Evolutionary conservation across 306 rosid genomes (phyloP).

Genomic region (Quercus suber): DNA sequence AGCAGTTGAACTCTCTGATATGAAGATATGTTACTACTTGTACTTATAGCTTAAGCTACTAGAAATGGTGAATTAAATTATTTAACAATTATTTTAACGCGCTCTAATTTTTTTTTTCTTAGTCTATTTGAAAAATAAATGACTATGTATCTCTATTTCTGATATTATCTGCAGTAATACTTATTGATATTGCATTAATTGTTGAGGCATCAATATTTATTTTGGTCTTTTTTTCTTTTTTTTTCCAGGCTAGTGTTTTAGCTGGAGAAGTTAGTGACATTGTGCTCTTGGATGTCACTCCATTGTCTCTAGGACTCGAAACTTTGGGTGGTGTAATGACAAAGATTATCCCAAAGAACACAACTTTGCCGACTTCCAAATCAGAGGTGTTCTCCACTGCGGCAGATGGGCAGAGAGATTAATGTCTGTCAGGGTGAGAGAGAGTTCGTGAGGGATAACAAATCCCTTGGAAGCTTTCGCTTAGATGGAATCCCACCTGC

Average conservation of each 20-base stretch:
- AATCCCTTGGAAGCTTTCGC: slow-evolving; percentile 95
- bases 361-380: slow-evolving; percentile 94
- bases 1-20: too few species aligned
- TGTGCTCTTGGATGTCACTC: slow-evolving; percentile 83
- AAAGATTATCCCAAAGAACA: slow-evolving; percentile 89
- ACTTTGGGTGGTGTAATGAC: slow-evolving; percentile 97
- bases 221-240: too few species aligned
- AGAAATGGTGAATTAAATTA: too few species aligned
- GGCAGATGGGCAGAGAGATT: slow-evolving; percentile 91
- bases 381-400: slow-evolving; percentile 96
- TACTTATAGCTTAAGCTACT: too few species aligned
- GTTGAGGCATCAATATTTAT: too few species aligned
- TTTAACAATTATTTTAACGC: too few species aligned
- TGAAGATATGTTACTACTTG: too few species aligned
- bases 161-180: too few species aligned
- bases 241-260: slow-evolving; percentile 32
- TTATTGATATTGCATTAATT: too few species aligned
- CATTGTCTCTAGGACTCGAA: slow-evolving; percentile 81
- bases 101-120: too few species aligned
- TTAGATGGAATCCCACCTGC: slow-evolving; percentile 95
- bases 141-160: too few species aligned
- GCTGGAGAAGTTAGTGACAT: slow-evolving; percentile 89
- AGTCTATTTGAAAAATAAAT: too few species aligned
- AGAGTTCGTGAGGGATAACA: slow-evolving; percentile 91
- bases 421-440: slow-evolving; percentile 91